A percentile compares a stretch with the other conserved stretches of the same genome.
phyloP scores from a whole-genome alignment of 2,329 filamentous ascomycete species.

The Sarocladiaceae sp. region DNA sequence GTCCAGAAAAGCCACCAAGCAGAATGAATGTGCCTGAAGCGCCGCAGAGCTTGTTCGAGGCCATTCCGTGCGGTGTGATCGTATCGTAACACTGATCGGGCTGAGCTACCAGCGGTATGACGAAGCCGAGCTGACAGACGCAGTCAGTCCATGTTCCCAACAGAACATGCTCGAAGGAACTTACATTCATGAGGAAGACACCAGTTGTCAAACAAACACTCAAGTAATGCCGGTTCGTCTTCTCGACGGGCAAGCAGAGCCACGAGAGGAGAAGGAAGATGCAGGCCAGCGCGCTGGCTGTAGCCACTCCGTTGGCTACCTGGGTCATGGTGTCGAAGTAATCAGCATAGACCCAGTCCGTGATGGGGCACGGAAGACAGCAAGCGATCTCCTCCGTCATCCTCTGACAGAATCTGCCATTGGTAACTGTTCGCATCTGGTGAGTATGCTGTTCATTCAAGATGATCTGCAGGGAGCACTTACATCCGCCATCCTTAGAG shows the following conservation, averaged over 20 bases:
- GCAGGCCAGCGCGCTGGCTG: constrained; percentile 65
- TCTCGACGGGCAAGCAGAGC: constrained; percentile 72
- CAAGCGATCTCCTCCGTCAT: constrained; percentile 52
- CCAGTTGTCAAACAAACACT: constrained; percentile 78
- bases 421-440: constrained; percentile 40
- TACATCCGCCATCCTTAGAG: constrained; percentile 59
- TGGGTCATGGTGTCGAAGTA: constrained; percentile 53
- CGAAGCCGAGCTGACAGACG: constrained; percentile 68
- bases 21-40: constrained; percentile 83
- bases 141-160: neutral
- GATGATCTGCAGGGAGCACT: constrained; percentile 22
- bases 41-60: constrained; percentile 72
- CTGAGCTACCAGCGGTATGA: constrained; percentile 73
- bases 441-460: neutral
- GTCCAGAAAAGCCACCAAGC: constrained; percentile 74
- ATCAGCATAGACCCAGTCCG: constrained; percentile 65
- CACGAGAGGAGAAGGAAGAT: constrained; percentile 76
- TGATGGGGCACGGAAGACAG: constrained; percentile 85
- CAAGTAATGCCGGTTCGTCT: constrained; percentile 87
- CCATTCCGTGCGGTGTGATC: constrained; percentile 94
- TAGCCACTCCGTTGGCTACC: constrained; percentile 76
- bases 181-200: constrained; percentile 72
- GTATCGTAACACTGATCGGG: constrained; percentile 79
- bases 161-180: constrained; percentile 24
- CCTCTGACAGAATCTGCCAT: constrained; percentile 48